Evolutionary conservation across 73 alveolate species (phyloP).

Genomic region (Paramecium octaurelia): DNA sequence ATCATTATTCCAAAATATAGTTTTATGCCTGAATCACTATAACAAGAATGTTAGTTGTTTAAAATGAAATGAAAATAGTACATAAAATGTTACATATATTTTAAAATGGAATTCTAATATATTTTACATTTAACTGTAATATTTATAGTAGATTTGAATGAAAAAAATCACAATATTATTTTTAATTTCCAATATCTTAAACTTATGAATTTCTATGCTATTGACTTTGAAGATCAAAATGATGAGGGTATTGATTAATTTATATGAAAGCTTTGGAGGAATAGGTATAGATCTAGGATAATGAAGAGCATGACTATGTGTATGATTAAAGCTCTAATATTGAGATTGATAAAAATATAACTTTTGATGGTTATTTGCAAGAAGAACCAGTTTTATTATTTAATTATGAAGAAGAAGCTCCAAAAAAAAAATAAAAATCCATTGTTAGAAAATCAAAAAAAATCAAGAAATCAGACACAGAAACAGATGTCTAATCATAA

Average conservation of each 20-base stretch:
- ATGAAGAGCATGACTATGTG: background rate
- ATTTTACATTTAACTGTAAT: background rate
- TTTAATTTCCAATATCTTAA: background rate
- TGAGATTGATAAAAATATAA: background rate
- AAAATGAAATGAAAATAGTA: background rate
- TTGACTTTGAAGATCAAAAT: background rate
- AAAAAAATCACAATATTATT: background rate
- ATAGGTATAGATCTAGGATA: background rate
- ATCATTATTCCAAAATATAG: too few species aligned
- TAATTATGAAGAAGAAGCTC: conserved; percentile 3
- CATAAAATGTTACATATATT: background rate
- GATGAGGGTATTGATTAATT: background rate
- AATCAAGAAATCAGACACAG: conserved; percentile 16
- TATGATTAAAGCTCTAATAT: background rate
- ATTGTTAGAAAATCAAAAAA: background rate
- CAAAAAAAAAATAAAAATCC: conserved; percentile 9
- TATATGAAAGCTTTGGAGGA: background rate
- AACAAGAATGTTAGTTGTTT: background rate
- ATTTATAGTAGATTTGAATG: background rate
- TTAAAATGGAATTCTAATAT: background rate
- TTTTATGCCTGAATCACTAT: background rate
- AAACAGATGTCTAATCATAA: conserved; percentile 16
- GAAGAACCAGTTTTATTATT: conserved; percentile 27
- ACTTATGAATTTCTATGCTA: background rate
- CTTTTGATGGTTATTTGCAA: conserved; percentile 35